Base-by-base conservation (phyloP, 208 protist species). In the Leishmania martiniquensis region DNA sequence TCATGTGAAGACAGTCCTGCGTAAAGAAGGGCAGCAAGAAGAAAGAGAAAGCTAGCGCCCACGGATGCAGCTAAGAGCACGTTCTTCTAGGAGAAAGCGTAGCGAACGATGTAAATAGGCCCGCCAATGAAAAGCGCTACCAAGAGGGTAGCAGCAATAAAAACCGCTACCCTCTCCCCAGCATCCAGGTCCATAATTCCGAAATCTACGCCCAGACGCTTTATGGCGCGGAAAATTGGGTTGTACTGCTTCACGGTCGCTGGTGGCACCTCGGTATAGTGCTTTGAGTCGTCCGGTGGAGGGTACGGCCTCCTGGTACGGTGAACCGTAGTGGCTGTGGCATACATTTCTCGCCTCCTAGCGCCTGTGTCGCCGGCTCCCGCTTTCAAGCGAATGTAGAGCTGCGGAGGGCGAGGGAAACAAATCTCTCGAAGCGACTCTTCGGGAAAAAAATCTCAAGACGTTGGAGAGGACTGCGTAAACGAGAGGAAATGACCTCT, bases 211-310 rank as follows among this genome's bases (percentile, higher is more conserved):
- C 75, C 76, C 25, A 96, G 65, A 13, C 83, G 81, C 55, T 86
- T 79, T 22, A 93, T 66, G 54, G 65, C 78, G 15, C 79, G 73
- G 60, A 80, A 59, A 17, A 90, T 72, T 15, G 85, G 37, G 37
- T 83, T 70, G 62, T 78, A 82, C 34, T 87, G 13, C 72, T 81
- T 78, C 71, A 86, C 70, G 4, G 65, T 76, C n/a, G 52, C 71
- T 9, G 76, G 84, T 0, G 88, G 87, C 29, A 94, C 88, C 65
- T 89, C 83, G 44, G 87, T 86, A 70, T 92, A 93, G 55, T 86
- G 82, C 84, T 97, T 97, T 10, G 91, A 95, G 49, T 75, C 81
- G 75, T 97, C 93, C 37, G 84, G 81, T n/a, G 91, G 85, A n/a
- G 89, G 89, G 71, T 94, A 86, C 34, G 80, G 76, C 84, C 90